These are phyloP conservation scores for Musa troglodytarum DNA, from an alignment of 176 grass and related monocot genomes.

Conservation along the genomic window DNA sequence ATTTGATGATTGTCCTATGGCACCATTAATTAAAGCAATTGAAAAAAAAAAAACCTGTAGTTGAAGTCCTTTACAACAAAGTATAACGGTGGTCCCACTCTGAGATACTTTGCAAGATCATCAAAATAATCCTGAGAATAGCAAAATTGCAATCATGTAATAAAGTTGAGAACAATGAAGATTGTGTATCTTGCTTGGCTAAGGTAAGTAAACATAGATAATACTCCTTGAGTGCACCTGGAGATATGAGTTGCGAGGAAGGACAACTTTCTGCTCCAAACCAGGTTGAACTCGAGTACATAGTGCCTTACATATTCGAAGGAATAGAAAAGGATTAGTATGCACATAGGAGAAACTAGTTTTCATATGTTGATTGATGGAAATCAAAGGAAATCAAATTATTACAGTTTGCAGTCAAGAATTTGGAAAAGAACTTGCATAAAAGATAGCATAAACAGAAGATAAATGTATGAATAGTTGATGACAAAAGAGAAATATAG, in stretches of 20 bases:
- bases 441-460: too few relatives aligned
- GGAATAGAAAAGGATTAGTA: neutral
- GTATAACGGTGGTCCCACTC: constrained; percentile 91
- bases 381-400: too few relatives aligned
- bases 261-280: constrained; percentile 82
- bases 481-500: too few relatives aligned
- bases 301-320: constrained; percentile 45
- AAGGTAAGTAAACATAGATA: constrained; percentile 12
- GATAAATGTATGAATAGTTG: too few relatives aligned
- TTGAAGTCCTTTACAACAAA: constrained; percentile 97
- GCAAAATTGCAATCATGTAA: constrained; percentile 4
- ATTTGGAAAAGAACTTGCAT: too few relatives aligned
- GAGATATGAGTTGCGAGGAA: constrained; percentile 89
- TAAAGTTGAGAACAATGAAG: constrained; percentile 22
- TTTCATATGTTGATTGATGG: neutral
- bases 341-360: neutral
- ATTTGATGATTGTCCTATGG: neutral
- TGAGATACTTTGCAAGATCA: constrained; percentile 79
- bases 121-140: constrained; percentile 71
- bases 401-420: too few relatives aligned
- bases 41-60: constrained; percentile 50
- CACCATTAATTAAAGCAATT: neutral
- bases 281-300: constrained; percentile 79
- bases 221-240: constrained; percentile 40
- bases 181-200: neutral